A percentile compares a stretch with the other conserved stretches of the same genome.
Evolutionary conservation across 495 filamentous ascomycete species (phyloP).

Genomic region (Aspergillus bridgeri): DNA sequence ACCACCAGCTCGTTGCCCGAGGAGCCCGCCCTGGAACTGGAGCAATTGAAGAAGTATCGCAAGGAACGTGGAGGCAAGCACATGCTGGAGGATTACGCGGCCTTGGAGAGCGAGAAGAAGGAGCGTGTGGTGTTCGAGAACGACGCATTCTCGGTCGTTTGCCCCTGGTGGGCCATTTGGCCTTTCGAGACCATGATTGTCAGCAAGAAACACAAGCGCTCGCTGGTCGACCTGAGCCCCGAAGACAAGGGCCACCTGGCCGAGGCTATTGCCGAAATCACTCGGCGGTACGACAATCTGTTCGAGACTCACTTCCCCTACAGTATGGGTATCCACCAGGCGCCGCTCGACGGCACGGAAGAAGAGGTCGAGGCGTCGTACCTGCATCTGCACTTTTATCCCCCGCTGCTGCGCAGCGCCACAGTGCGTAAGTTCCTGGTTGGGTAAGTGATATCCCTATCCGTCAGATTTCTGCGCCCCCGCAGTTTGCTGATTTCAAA

Average conservation of each 20-base stretch:
- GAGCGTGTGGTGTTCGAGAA: conserved; percentile 90
- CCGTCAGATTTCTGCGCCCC: neutral
- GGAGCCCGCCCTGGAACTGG: conserved; percentile 75
- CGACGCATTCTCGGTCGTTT: conserved; percentile 73
- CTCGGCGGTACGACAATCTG: conserved; percentile 90
- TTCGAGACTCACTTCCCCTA: conserved; percentile 98
- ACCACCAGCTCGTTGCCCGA: conserved; percentile 86
- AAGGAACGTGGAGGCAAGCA: conserved; percentile 65
- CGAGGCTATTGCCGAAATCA: conserved; percentile 79
- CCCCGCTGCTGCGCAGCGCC: conserved; percentile 85
- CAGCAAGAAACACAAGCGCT: conserved; percentile 71
- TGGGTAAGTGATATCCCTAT: conserved; percentile 48
- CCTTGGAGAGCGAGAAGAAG: conserved; percentile 72
- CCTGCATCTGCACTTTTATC: conserved; percentile 97
- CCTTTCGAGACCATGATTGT: conserved; percentile 95
- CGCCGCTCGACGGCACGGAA: conserved; percentile 77
- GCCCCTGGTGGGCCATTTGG: conserved; percentile 97
- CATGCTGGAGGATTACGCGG: conserved; percentile 81
- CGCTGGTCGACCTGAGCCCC: conserved; percentile 72
- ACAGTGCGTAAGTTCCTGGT: conserved; percentile 95
- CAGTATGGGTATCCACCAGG: conserved; percentile 91
- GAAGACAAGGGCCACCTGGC: conserved; percentile 69
- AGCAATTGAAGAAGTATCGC: conserved; percentile 72
- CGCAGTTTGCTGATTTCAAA: conserved; percentile 12
- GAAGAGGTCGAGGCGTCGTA: conserved; percentile 84